These are phyloP conservation scores for Pseudozyma pruni DNA, from an alignment of 1,284 basidiomycete species.

Conservation along the genomic window DNA sequence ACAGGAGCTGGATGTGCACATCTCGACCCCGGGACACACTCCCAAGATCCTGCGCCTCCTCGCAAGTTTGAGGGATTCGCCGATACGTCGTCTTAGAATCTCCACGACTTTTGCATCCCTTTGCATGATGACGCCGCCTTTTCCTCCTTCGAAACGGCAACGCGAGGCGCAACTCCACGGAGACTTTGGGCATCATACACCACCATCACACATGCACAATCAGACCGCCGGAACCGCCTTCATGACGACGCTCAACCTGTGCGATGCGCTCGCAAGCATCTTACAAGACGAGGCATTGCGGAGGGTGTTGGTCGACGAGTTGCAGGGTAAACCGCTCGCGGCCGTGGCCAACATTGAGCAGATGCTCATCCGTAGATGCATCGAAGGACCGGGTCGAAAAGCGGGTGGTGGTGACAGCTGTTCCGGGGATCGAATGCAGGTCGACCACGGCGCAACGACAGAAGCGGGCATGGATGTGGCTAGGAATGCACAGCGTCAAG, in stretches of 20 bases:
- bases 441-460: not conserved
- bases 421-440: not conserved
- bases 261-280: conserved; percentile 26
- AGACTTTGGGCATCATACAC: not conserved
- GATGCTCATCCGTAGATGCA: conserved; percentile 15
- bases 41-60: conserved; percentile 51
- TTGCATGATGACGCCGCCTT: conserved; percentile 51
- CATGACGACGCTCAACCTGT: conserved; percentile 21
- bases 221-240: not conserved
- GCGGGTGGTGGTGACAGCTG: not conserved
- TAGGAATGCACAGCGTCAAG: conserved; percentile 1
- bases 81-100: conserved; percentile 55
- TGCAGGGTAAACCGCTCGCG: conserved; percentile 32
- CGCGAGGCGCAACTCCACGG: conserved; percentile 16
- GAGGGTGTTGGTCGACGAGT: conserved; percentile 27
- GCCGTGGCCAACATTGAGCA: conserved; percentile 18
- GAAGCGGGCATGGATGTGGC: not conserved
- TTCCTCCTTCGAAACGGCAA: conserved; percentile 32
- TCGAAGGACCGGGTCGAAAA: conserved; percentile 6
- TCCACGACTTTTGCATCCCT: conserved; percentile 57
- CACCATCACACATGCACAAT: not conserved
- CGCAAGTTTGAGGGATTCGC: conserved; percentile 45
- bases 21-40: conserved; percentile 51
- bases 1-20: conserved; percentile 60
- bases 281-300: conserved; percentile 23